A percentile compares a stretch with the other conserved stretches of the same genome.
These are phyloP conservation scores for Aspergillus udagawae DNA, from an alignment of 2,329 filamentous ascomycete genomes.

Conservation along the genomic window DNA sequence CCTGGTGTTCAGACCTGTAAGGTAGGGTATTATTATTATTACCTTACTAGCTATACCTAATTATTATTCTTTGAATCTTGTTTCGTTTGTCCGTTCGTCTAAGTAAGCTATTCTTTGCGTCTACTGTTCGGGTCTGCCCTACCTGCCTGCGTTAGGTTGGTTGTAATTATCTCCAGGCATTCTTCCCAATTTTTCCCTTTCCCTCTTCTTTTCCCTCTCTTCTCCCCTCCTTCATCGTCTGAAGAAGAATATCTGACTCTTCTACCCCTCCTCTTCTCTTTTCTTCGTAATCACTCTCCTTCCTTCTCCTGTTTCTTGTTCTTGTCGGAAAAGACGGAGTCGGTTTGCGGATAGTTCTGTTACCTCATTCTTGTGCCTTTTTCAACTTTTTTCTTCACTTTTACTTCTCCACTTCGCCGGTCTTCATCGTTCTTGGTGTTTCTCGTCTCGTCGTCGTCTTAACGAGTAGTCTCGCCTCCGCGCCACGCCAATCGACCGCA, in stretches of 20 bases:
- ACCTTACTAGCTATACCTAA: neutral
- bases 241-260: conserved; percentile 18
- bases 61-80: conserved; percentile 1
- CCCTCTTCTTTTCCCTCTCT: conserved; percentile 11
- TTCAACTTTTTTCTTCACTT: conserved; percentile 18
- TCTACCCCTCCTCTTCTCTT: conserved; percentile 16
- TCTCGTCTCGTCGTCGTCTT: conserved; percentile 18
- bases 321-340: conserved; percentile 27
- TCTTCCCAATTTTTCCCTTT: conserved; percentile 15
- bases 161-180: conserved; percentile 1
- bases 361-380: conserved; percentile 14
- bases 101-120: conserved; percentile 10
- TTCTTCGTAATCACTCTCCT: conserved; percentile 14
- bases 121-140: conserved; percentile 20
- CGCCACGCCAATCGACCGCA: conserved; percentile 17
- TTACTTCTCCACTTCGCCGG: conserved; percentile 20
- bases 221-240: conserved; percentile 14
- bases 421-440: conserved; percentile 21
- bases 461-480: conserved; percentile 16
- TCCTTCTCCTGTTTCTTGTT: conserved; percentile 21
- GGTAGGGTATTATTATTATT: conserved; percentile 5
- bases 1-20: neutral
- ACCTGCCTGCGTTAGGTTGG: neutral
- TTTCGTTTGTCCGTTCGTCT: conserved; percentile 21
- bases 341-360: conserved; percentile 27